Base-by-base conservation (phyloP, 306 rosid genomes). In the Trifolium pratense region DNA sequence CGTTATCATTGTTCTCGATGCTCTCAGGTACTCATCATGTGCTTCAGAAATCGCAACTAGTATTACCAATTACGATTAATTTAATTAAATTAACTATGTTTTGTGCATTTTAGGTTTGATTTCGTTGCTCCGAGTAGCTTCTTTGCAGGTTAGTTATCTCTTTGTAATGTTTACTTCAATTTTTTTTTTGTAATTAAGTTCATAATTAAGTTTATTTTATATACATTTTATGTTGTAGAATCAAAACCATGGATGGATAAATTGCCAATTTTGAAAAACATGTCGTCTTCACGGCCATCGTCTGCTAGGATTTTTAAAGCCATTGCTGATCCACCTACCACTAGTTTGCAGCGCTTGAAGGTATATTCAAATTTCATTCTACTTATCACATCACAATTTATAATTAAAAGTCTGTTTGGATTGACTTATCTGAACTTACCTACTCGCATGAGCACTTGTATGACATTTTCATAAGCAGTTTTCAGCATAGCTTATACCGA, bases 261-360 rank as follows among this genome's bases (percentile, higher is more conserved):
- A 67, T 81, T 94, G 58, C 73, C 18, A 23, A 84, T 91, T 51
- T 9, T 91, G 68, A 90, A 87, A 71, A 77, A 87, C 39, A 68
- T 80, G 73, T 86, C 91, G 18, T 84, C 97, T 15, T 71, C 71
- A 8, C 76, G 79, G 53, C 87, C 87, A 1, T 88, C 89, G 2
- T 86, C 93, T 0, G 93, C 97, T 17, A 86, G 55, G 83, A 94
- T 94, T 73, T 94, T 94, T 83, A 94, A 88, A 80, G 96, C 99
- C 73, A 80, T 94, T 83, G 99, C 99, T 46, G 99, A 94, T 83
- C 99, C 99, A 40, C 99, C 97, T 16, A 94, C 97, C 15, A 94
- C 99, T 0, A 94, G 97, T 84, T 86, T 89, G 89, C 96, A 91
- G 83, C 96, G 99, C 46, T 86, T 94, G 90, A 94, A 94, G 96